These are phyloP conservation scores for Fusarium tjaetaba DNA, from an alignment of 2,329 filamentous ascomycete species.

Conservation along the genomic window DNA sequence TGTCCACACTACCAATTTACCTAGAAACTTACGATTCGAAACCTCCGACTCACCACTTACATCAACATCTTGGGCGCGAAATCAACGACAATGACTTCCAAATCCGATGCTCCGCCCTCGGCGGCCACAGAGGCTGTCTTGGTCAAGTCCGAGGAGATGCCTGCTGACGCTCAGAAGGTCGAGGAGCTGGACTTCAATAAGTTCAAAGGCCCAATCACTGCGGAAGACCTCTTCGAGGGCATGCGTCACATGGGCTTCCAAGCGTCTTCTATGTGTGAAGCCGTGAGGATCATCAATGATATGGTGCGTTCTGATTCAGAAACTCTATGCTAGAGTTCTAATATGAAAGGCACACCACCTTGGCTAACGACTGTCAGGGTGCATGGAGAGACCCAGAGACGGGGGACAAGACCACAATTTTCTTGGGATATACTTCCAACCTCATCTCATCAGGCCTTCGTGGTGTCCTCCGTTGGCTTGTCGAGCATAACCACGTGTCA, in stretches of 20 bases:
- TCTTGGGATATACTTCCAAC: constrained; percentile 97
- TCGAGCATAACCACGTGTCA: constrained; percentile 91
- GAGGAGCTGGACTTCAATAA: constrained; percentile 93
- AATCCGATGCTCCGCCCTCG: constrained; percentile 60
- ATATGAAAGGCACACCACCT: neutral
- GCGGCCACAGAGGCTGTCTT: constrained; percentile 83
- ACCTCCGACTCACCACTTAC: constrained; percentile 4
- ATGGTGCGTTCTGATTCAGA: constrained; percentile 72
- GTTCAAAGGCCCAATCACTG: constrained; percentile 80
- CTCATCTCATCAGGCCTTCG: constrained; percentile 95
- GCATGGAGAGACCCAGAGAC: constrained; percentile 84
- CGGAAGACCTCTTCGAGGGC: constrained; percentile 81
- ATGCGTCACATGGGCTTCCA: constrained; percentile 88
- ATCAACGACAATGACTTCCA: constrained; percentile 44
- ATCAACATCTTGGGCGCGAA: neutral
- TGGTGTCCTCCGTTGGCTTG: constrained; percentile 90
- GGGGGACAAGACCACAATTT: constrained; percentile 85
- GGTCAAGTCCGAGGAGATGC: constrained; percentile 83
- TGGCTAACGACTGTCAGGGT: constrained; percentile 58
- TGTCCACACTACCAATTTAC: neutral
- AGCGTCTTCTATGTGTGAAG: constrained; percentile 79
- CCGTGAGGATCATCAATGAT: constrained; percentile 90
- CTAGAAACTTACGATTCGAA: neutral
- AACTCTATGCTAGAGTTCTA: neutral
- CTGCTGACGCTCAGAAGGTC: constrained; percentile 80